Evolutionary conservation across 2,329 filamentous ascomycete species (phyloP).

Genomic region (Colletotrichum cereale): DNA sequence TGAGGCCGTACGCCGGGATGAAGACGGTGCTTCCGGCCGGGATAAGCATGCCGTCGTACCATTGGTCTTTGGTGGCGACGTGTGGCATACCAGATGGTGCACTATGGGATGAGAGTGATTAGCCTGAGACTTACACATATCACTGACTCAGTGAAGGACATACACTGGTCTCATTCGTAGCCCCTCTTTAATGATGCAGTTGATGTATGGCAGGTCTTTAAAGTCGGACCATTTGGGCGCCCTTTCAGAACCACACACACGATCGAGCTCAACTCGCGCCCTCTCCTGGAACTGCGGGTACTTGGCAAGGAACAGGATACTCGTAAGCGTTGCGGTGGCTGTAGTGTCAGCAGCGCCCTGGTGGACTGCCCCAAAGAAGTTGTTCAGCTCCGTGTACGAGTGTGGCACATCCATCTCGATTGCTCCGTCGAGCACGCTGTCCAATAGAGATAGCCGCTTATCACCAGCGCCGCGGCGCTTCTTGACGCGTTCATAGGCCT

Average conservation of each 20-base stretch:
- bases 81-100: slow-evolving; percentile 17
- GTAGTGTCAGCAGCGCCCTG: slow-evolving; percentile 53
- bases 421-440: slow-evolving; percentile 55
- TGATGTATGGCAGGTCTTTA: slow-evolving; percentile 54
- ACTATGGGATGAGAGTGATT: neutral
- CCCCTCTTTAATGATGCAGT: slow-evolving; percentile 56
- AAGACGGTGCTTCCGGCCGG: slow-evolving; percentile 55
- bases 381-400: slow-evolving; percentile 48
- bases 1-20: slow-evolving; percentile 52
- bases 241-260: slow-evolving; percentile 51
- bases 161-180: slow-evolving; percentile 56
- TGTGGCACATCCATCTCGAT: slow-evolving; percentile 46
- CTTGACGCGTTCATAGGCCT: slow-evolving; percentile 51
- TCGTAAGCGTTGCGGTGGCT: slow-evolving; percentile 50
- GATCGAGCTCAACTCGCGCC: slow-evolving; percentile 57
- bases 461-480: slow-evolving; percentile 47
- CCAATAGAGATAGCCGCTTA: slow-evolving; percentile 51
- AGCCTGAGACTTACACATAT: neutral
- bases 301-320: slow-evolving; percentile 57
- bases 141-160: neutral
- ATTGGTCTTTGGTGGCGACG: slow-evolving; percentile 48
- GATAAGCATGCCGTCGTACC: slow-evolving; percentile 54
- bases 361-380: slow-evolving; percentile 53
- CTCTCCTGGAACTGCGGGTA: slow-evolving; percentile 53
- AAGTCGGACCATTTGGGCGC: slow-evolving; percentile 54